These are phyloP conservation scores for Articulospora tetracladia DNA, from an alignment of 495 filamentous ascomycete species.

Conservation along the genomic window DNA sequence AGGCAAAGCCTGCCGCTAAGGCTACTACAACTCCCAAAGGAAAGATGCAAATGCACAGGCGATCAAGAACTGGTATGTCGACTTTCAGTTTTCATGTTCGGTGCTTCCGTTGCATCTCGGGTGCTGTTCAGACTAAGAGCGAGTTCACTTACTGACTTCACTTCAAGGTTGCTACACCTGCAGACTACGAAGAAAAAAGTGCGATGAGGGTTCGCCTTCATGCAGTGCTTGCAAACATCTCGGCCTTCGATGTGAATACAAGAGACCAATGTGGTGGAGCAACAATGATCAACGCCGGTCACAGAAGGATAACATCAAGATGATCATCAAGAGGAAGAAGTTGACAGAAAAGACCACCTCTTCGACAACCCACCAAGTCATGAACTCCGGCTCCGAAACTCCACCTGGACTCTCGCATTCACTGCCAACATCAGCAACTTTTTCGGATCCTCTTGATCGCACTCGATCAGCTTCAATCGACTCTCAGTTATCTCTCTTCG, in stretches of 20 bases:
- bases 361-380: conserved; percentile 47
- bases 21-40: conserved; percentile 36
- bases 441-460: conserved; percentile 66
- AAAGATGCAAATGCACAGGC: conserved; percentile 80
- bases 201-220: conserved; percentile 83
- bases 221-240: conserved; percentile 91
- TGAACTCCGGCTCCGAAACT: conserved; percentile 52
- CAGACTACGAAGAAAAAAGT: conserved; percentile 93
- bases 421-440: conserved; percentile 73
- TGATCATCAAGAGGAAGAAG: conserved; percentile 96
- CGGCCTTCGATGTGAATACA: conserved; percentile 86
- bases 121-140: conserved; percentile 5
- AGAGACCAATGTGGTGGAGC: conserved; percentile 95
- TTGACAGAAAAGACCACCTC: conserved; percentile 73
- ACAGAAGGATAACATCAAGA: conserved; percentile 94
- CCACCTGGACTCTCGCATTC: conserved; percentile 81
- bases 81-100: conserved; percentile 10
- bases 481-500: conserved; percentile 65
- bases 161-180: conserved; percentile 91
- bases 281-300: conserved; percentile 78
- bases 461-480: conserved; percentile 73
- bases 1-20: conserved; percentile 51
- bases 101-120: conserved; percentile 17
- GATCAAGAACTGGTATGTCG: conserved; percentile 85
- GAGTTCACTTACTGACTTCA: conserved; percentile 27